Percentiles rank a stretch among this genome's conserved stretches.
Evolutionary conservation across 208 protist species (phyloP).

Genomic region (Trypanosoma mega): DNA sequence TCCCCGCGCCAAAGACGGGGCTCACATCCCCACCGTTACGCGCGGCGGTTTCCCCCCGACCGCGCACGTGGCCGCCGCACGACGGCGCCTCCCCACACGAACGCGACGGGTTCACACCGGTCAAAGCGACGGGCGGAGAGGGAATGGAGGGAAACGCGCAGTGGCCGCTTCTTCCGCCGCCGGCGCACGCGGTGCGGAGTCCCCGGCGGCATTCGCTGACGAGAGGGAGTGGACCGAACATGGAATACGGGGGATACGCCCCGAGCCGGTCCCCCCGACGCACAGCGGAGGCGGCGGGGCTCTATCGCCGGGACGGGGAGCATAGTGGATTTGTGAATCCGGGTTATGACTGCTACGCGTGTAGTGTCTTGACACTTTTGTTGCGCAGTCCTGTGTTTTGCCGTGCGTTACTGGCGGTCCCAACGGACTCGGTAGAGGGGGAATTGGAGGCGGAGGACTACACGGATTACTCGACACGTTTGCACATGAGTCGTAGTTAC

Average conservation of each 20-base stretch:
- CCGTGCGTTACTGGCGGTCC: constrained; percentile 31
- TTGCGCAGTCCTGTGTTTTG: constrained; percentile 63
- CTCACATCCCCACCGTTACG: constrained; percentile 43
- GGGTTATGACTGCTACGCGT: constrained; percentile 84
- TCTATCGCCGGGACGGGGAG: constrained; percentile 14
- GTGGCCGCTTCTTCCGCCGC: too few relatives aligned
- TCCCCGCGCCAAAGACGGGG: background rate
- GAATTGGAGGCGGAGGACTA: background rate
- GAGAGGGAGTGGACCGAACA: too few relatives aligned
- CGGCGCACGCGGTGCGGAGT: too few relatives aligned
- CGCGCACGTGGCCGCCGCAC: too few relatives aligned
- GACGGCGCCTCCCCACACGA: too few relatives aligned
- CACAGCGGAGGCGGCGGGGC: background rate
- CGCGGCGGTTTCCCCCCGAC: constrained; percentile 52
- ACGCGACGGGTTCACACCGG: too few relatives aligned
- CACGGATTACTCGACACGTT: background rate
- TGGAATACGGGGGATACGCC: too few relatives aligned
- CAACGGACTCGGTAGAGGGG: constrained; percentile 10
- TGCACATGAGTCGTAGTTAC: too few relatives aligned
- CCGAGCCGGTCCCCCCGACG: background rate
- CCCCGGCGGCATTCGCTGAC: too few relatives aligned
- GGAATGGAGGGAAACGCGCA: too few relatives aligned
- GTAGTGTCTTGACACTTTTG: constrained; percentile 74
- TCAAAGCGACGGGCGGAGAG: too few relatives aligned
- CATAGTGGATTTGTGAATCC: constrained; percentile 76